Base-by-base conservation (phyloP, 163 green algal species). In the Volvox carteri region DNA sequence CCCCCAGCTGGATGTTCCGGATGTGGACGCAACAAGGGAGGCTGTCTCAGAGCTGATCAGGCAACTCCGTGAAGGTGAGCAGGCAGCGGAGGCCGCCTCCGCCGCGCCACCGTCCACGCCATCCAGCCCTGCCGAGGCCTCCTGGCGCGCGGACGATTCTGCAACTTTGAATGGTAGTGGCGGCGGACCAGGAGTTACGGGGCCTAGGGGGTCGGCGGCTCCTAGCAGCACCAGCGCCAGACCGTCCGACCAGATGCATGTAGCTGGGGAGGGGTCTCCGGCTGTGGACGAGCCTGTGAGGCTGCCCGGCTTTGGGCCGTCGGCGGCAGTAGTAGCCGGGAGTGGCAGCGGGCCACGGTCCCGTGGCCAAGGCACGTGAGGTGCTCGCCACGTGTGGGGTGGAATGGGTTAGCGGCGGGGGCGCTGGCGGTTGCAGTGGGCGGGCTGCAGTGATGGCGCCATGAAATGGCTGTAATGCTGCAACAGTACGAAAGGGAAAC, bases 1-100 rank as follows among this genome's bases (percentile, higher is more conserved):
- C 30, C 11, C 19, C 4, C 81, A 88, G 81, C 33, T 88, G 48
- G 81, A 80, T 4, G 81, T 88, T 4, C 48, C 65, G 0, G 81
- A 88, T 35, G 67, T 72, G 33, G 3, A 23, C 23, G 35, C 7
- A 8, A 72, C 81, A 16, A 65, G 81, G 11, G 37, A 9, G 21
- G 81, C 81, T 0, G 65, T 88, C 7, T 42, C 28, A 9, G 44
- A 62, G 44, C 0, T 62, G 25, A 42, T 80, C 21, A 42, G 41
- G 21, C 73, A 80, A 44, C 11, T 78, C 70, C 70, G 11, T 14
- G 39, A 52, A 21, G 11, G 33, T 6, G 70, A 78, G 70, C 37
- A 52, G 39, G 70, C 19, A 9, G 70, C 70, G 2, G 41, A 37
- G 33, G 37, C 70, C 19, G 39, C 70, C 19, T 21, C 39, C 3